Percentiles rank a stretch among this genome's conserved stretches.
Evolutionary conservation across 345 rosid genomes (phyloP).

Genomic region (Limnanthes douglasii): DNA sequence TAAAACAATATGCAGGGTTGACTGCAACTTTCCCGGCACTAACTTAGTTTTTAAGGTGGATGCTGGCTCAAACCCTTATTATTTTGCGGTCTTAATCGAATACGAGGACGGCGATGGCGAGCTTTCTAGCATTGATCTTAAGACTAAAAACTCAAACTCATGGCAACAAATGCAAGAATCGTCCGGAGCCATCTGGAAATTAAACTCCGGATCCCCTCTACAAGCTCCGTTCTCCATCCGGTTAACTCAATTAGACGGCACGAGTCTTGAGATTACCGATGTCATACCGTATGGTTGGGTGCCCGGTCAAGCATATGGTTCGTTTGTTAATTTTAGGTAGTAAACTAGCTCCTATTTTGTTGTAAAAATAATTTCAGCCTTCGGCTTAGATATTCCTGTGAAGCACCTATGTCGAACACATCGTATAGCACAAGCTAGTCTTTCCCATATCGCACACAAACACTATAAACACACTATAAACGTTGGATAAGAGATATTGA

Average conservation of each 20-base stretch:
- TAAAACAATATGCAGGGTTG: slow-evolving; percentile 15
- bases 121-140: slow-evolving; percentile 25
- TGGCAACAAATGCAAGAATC: slow-evolving; percentile 61
- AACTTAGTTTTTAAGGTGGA: slow-evolving; percentile 29
- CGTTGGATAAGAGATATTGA: no score
- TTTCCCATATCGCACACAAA: no score
- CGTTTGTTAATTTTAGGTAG: slow-evolving; percentile 34
- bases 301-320: slow-evolving; percentile 29
- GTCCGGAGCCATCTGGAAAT: slow-evolving; percentile 54
- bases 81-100: slow-evolving; percentile 28
- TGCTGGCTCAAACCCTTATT: slow-evolving; percentile 34
- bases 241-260: slow-evolving; percentile 21
- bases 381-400: no score
- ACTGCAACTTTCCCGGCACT: slow-evolving; percentile 28
- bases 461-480: no score
- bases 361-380: no score
- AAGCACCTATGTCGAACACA: no score
- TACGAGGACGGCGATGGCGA: slow-evolving; percentile 53
- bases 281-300: slow-evolving; percentile 49
- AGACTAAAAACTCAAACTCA: slow-evolving; percentile 20
- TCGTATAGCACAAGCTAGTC: no score
- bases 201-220: slow-evolving; percentile 23
- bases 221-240: slow-evolving; percentile 37
- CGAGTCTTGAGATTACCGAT: slow-evolving; percentile 17
- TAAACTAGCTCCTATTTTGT: no score